phyloP scores from a whole-genome alignment of 345 rosid genomes.

The Murraya paniculata region DNA sequence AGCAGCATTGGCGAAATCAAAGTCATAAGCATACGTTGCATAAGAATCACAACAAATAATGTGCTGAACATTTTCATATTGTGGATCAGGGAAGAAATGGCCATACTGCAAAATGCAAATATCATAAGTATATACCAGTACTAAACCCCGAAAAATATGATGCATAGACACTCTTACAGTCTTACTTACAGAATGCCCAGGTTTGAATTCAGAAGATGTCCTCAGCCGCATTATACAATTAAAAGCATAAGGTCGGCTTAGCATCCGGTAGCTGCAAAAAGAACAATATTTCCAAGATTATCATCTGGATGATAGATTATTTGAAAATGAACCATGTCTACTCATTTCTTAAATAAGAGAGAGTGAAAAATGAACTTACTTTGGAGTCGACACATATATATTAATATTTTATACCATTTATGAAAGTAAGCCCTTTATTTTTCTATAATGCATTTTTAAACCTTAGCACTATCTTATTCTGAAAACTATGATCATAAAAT shows the following conservation, averaged over 20 bases:
- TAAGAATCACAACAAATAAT: constrained; percentile 94
- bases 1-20: constrained; percentile 64
- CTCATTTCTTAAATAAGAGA: constrained; percentile 2
- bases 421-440: background rate
- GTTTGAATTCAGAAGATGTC: constrained; percentile 89
- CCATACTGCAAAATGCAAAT: constrained; percentile 65
- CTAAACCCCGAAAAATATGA: background rate
- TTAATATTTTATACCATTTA: background rate
- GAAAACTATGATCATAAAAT: background rate
- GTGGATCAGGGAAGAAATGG: constrained; percentile 98
- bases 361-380: too few relatives aligned
- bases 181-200: constrained; percentile 78
- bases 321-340: background rate
- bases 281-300: constrained; percentile 7
- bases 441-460: background rate
- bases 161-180: background rate
- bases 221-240: constrained; percentile 86
- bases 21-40: constrained; percentile 97
- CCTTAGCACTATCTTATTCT: background rate
- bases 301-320: background rate
- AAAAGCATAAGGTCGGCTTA: constrained; percentile 92
- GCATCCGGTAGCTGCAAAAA: constrained; percentile 78
- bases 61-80: constrained; percentile 95
- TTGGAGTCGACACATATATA: background rate
- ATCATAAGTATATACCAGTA: constrained; percentile 14